Conservation (phyloP, 2,329 filamentous ascomycete species). For the Phymatotrichopsis omnivora region DNA sequence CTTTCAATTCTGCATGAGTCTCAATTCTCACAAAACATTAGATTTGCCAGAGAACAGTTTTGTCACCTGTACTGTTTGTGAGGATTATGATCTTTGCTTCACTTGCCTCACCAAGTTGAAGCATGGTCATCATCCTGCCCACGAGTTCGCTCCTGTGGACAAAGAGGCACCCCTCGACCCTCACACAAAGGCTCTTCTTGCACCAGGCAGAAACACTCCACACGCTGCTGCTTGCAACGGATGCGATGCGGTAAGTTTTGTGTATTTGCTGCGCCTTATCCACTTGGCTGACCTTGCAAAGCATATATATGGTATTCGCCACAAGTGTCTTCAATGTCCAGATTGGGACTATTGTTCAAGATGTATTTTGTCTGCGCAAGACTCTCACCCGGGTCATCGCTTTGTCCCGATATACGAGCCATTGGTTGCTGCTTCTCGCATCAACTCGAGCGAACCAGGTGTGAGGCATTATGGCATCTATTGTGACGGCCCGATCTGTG, state of each 20-base stretch:
- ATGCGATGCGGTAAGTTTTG: constrained; percentile 57
- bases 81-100: constrained; percentile 88
- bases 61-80: constrained; percentile 72
- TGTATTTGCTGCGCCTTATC: background rate
- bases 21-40: constrained; percentile 26
- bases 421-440: constrained; percentile 34
- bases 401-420: constrained; percentile 82
- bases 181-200: constrained; percentile 57
- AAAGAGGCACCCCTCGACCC: constrained; percentile 51
- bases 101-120: constrained; percentile 62
- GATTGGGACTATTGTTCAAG: constrained; percentile 91
- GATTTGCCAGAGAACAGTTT: constrained; percentile 69
- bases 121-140: constrained; percentile 86
- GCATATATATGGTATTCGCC: constrained; percentile 75
- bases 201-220: constrained; percentile 65
- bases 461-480: constrained; percentile 71
- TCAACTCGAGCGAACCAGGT: constrained; percentile 38
- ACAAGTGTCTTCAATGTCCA: constrained; percentile 95
- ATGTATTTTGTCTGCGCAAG: constrained; percentile 56
- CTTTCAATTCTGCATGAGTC: background rate
- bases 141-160: constrained; percentile 63
- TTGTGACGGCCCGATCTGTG: constrained; percentile 89
- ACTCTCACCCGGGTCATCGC: constrained; percentile 70
- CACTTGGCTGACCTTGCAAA: constrained; percentile 31
- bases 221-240: constrained; percentile 92